Evolutionary conservation across 2,329 filamentous ascomycete species (phyloP), one percentile per base, ranked within the genome.

Genomic region (Orbilia oligospora): DNA sequence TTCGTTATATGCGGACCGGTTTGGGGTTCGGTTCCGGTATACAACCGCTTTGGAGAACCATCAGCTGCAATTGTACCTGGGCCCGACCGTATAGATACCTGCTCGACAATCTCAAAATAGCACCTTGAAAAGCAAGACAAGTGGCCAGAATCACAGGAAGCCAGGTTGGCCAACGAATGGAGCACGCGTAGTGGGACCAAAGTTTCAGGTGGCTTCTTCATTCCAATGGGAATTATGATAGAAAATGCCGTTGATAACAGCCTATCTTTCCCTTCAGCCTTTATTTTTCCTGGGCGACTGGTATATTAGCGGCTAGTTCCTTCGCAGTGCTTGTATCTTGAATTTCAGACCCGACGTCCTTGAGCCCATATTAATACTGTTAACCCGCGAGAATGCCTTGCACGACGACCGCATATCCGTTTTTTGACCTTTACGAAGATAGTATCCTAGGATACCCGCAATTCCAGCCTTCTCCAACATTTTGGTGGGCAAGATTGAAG

Each of bases 341-440:
- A 46, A 12, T 9, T 46, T 46, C 44, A 8, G n/a, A 12, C 9
- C 36, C 8, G 36, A 38, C 38, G 33, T 16, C 9, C n/a, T 46
- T 20, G 44, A 18, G 44, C n/a, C 20, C 44, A 5, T n/a, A 46
- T 5, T 12, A 46, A 20, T 20, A 20, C 1, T 6, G 14, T n/a
- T 46, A 18, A 46, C n/a, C 8, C 44, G n/a, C 18, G 5, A 51
- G 27, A 63, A 71, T 71, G 67, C 67, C 67, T 12, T 77, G 72
- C 49, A 77, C 72, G 2, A 46, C 64, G 10, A 77, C 72, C 18
- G 72, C 72, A 0, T 77, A 67, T 36, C 72, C 72, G 12, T 77
- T 77, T 48, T 77, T 77, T 41, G 72, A 77, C 14, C 66, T 77
- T 30, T 77, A 77, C 58, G 72, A 77, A 33, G 72, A 71, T 12